Evolutionary conservation across 345 rosid genomes (phyloP), one percentile per base, ranked within the genome.

Genomic region (Murraya koenigii): DNA sequence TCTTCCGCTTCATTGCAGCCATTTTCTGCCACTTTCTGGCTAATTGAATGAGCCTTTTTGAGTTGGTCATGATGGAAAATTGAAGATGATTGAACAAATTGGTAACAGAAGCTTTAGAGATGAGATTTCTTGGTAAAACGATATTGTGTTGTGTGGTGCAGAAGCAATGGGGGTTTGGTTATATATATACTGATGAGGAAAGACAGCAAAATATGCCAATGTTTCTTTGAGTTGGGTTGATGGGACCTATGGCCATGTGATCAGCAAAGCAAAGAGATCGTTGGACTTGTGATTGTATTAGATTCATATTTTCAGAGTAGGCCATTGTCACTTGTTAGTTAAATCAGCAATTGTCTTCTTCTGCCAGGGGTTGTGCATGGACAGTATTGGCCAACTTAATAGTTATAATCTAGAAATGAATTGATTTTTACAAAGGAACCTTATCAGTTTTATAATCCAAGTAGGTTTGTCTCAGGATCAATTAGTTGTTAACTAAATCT

Each of bases 1-100:
- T 78, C 20, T 10, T 66, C n/a, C 79, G 56, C 38, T 32, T 65
- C 39, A 65, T 23, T 25, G 79, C 52, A 3, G 77, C 75, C 44
- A 71, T 30, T 74, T 35, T 72, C 74, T 71, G 81, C 86, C 81
- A 80, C 69, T 39, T 71, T 30, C 71, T 75, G 8, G 81, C 77
- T 54, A 79, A 23, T 58, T 70, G 60, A 26, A 72, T 44, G 20
- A 77, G 35, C 66, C 69, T 80, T 69, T 75, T 78, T 65, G 79
- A 13, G 81, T 54, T 77, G 23, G 75, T 67, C 81, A 83, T 80
- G 62, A 8, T 79, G 17, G 35, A 7, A 65, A n/a, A 66, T 20
- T 10, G 67, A 20, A 6, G 36, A 20, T 28, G 47, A 15, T 33
- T 25, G 17, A 52, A 19, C 35, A 41, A 30, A 59, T 10, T 33